phyloP scores from a whole-genome alignment of 805 yeast genomes.

The Teunomyces barrocoloradensis region DNA sequence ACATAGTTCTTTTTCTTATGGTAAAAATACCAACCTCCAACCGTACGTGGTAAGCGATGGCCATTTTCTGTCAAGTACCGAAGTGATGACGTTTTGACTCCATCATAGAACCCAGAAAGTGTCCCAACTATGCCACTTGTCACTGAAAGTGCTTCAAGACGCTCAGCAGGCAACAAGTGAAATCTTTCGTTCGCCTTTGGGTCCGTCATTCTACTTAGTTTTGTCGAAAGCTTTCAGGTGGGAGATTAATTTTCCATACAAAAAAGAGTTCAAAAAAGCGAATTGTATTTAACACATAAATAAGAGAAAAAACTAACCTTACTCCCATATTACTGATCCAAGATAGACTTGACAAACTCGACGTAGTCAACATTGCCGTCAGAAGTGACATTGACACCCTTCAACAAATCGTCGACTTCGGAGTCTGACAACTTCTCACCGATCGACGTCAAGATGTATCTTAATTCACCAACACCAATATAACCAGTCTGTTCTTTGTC shows the following conservation, averaged over 20 bases:
- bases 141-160: constrained; percentile 42
- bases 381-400: constrained; percentile 89
- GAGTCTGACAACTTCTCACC: constrained; percentile 90
- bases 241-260: neutral
- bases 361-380: constrained; percentile 95
- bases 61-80: constrained; percentile 76
- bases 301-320: neutral
- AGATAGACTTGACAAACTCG: constrained; percentile 88
- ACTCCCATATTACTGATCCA: constrained; percentile 62
- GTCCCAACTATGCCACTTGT: constrained; percentile 45
- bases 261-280: neutral
- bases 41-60: constrained; percentile 72
- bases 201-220: neutral
- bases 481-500: constrained; percentile 95
- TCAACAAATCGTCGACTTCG: constrained; percentile 93
- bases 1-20: constrained; percentile 81
- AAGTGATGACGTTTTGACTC: constrained; percentile 53
- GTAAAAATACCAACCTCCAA: constrained; percentile 86
- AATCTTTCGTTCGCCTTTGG: constrained; percentile 39
- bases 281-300: neutral
- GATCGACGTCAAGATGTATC: constrained; percentile 90
- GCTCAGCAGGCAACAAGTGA: constrained; percentile 45
- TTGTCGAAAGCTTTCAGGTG: neutral
- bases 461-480: constrained; percentile 94
- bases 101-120: constrained; percentile 57